Percentiles rank a stretch among this genome's conserved stretches.
phyloP scores from a whole-genome alignment of 768 basidiomycete genomes.

The Suillus cothurnatus region DNA sequence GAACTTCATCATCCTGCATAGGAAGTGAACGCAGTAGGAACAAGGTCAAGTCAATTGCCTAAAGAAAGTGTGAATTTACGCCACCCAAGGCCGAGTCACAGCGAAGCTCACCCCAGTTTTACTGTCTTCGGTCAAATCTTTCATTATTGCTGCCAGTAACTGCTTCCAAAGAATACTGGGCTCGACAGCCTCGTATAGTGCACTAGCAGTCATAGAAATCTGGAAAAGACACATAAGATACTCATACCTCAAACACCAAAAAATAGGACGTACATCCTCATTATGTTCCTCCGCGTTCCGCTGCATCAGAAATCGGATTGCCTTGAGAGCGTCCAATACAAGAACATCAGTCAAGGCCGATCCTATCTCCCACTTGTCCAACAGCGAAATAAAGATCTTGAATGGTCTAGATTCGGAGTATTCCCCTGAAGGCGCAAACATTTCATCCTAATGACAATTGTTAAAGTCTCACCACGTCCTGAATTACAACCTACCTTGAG shows the following conservation, averaged over 20 bases:
- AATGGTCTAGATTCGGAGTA: constrained; percentile 86
- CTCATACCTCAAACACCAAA: not conserved
- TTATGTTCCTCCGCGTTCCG: constrained; percentile 48
- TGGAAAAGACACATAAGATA: constrained; percentile 28
- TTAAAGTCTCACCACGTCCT: not conserved
- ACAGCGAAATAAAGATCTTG: constrained; percentile 91
- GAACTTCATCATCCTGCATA: constrained; percentile 85
- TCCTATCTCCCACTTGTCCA: constrained; percentile 98
- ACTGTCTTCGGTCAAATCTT: constrained; percentile 50
- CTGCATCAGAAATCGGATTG: constrained; percentile 60
- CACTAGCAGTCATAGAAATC: constrained; percentile 82
- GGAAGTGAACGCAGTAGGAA: constrained; percentile 79
- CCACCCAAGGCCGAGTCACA: not conserved
- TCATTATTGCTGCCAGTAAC: constrained; percentile 58
- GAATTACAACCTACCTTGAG: constrained; percentile 53
- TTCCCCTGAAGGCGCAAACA: constrained; percentile 69
- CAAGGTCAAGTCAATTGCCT: constrained; percentile 68
- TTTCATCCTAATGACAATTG: constrained; percentile 57
- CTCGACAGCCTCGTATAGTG: constrained; percentile 91
- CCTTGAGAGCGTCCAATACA: constrained; percentile 77
- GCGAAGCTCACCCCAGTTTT: constrained; percentile 48
- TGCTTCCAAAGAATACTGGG: constrained; percentile 87
- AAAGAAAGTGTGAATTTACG: constrained; percentile 12
- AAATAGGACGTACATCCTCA: constrained; percentile 56
- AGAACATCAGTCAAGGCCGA: constrained; percentile 74